Evolutionary conservation across 1,284 basidiomycete genomes (phyloP).

Genomic region (Xerocomus minutiporus): DNA sequence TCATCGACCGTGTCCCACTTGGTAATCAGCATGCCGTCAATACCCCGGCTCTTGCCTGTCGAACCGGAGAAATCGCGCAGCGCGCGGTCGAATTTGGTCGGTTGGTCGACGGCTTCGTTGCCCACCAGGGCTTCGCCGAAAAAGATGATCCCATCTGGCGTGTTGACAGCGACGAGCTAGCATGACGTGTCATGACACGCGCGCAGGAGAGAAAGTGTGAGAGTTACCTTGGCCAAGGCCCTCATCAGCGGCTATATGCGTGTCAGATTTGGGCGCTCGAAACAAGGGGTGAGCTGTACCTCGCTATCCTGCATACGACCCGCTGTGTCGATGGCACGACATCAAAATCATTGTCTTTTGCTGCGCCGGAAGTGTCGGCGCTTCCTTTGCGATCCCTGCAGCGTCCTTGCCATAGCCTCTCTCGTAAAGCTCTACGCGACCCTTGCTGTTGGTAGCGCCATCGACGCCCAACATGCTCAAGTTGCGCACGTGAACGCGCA

Average conservation of each 20-base stretch:
- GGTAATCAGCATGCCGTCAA: conserved; percentile 94
- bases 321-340: conserved; percentile 95
- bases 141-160: conserved; percentile 93
- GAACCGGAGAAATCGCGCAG: conserved; percentile 82
- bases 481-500: conserved; percentile 95
- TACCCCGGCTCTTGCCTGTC: conserved; percentile 72
- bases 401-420: conserved; percentile 98
- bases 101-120: conserved; percentile 94
- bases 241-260: conserved; percentile 80
- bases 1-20: conserved; percentile 98
- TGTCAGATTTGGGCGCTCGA: not conserved
- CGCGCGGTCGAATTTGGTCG: conserved; percentile 91
- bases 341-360: conserved; percentile 83
- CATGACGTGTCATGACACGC: conserved; percentile 2
- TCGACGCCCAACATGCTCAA: conserved; percentile 81
- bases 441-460: conserved; percentile 62
- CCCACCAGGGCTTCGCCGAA: conserved; percentile 95
- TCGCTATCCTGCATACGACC: conserved; percentile 97
- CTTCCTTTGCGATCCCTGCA: conserved; percentile 94
- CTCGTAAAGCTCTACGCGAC: conserved; percentile 89
- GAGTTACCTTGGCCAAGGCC: conserved; percentile 84
- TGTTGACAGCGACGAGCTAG: conserved; percentile 85
- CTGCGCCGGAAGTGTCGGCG: conserved; percentile 47
- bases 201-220: conserved; percentile 1
- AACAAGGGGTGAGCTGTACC: conserved; percentile 36